Evolutionary conservation across 2,329 filamentous ascomycete species (phyloP).

Genomic region (Epichloe festucae): DNA sequence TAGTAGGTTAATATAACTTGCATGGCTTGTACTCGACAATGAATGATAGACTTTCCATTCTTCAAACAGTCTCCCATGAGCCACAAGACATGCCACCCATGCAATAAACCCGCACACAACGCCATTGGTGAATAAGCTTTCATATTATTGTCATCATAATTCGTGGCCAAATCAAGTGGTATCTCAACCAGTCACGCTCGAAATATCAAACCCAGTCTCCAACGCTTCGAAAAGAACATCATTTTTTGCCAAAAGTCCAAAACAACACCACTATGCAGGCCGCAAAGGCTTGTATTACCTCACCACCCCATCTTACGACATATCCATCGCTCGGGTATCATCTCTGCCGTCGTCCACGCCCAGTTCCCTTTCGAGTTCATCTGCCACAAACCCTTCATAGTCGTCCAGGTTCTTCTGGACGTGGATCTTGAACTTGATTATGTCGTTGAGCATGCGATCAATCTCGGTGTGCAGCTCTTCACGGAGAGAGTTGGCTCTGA

Average conservation of each 20-base stretch:
- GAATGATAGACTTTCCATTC: too few relatives aligned
- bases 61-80: too few relatives aligned
- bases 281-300: background rate
- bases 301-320: background rate
- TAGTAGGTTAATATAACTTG: too few relatives aligned
- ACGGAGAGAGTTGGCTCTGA: conserved; percentile 69
- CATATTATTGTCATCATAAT: conserved; percentile 1
- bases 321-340: conserved; percentile 38
- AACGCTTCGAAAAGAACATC: background rate
- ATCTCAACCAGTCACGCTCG: conserved; percentile 1
- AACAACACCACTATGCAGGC: background rate
- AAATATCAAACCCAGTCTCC: background rate
- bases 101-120: background rate
- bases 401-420: conserved; percentile 85
- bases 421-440: conserved; percentile 98
- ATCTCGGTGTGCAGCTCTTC: conserved; percentile 97
- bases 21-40: too few relatives aligned
- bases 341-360: conserved; percentile 47
- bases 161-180: conserved; percentile 3
- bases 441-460: conserved; percentile 89
- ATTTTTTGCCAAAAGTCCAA: conserved; percentile 3
- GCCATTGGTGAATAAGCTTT: background rate
- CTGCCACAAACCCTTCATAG: conserved; percentile 85
- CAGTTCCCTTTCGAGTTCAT: conserved; percentile 80
- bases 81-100: background rate